Percentiles rank a stretch among this genome's conserved stretches.
phyloP scores from a whole-genome alignment of 1,139 yeast species.

The Magnusiomyces ingens region DNA sequence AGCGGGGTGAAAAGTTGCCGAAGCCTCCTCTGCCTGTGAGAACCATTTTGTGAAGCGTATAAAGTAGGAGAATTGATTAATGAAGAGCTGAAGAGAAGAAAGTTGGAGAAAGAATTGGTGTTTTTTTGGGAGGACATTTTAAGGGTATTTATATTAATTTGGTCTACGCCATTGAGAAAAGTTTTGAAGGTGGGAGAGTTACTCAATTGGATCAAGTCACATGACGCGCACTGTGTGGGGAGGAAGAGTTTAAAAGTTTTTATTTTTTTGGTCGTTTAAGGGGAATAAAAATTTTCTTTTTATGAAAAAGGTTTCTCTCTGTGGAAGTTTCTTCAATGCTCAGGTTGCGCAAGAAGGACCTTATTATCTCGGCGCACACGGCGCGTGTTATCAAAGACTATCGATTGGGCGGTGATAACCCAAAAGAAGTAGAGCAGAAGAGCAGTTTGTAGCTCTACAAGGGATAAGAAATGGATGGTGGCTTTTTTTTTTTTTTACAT shows the following conservation, averaged over 20 bases:
- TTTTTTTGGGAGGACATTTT: not conserved
- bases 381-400: not conserved
- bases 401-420: not conserved
- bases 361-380: too few relatives aligned
- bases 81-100: not conserved
- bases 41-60: too few relatives aligned
- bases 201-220: not conserved
- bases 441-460: not conserved
- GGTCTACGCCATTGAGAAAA: too few relatives aligned
- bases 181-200: not conserved
- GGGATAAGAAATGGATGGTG: too few relatives aligned
- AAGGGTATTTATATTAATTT: too few relatives aligned
- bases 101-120: not conserved
- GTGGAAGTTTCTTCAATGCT: not conserved
- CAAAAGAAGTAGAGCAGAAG: not conserved
- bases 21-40: conserved; percentile 2
- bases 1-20: conserved; percentile 1
- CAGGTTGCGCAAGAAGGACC: too few relatives aligned
- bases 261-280: too few relatives aligned
- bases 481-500: too few relatives aligned
- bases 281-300: too few relatives aligned
- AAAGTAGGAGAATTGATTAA: not conserved
- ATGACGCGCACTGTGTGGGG: too few relatives aligned
- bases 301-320: not conserved
- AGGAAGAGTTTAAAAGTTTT: too few relatives aligned